phyloP scores from a whole-genome alignment of 306 rosid species.

The Erythrophleum fordii region DNA sequence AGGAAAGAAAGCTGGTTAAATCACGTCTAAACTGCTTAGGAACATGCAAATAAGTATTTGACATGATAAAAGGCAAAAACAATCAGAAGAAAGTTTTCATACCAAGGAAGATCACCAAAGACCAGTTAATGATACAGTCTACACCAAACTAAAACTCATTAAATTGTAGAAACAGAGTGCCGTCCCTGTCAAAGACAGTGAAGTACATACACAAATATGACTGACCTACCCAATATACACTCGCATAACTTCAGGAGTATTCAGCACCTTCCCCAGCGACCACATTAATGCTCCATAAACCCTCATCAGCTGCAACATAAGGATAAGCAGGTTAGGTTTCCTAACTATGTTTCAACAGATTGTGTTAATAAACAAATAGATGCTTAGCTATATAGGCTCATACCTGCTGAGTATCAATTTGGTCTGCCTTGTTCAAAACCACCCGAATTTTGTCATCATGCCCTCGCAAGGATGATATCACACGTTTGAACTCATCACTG shows the following conservation, averaged over 20 bases:
- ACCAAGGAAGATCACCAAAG: neutral
- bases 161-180: neutral
- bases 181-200: neutral
- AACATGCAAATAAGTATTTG: neutral
- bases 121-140: neutral
- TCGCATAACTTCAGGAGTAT: slow-evolving; percentile 91
- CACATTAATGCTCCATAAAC: slow-evolving; percentile 98
- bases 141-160: neutral
- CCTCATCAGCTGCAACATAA: slow-evolving; percentile 78
- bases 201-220: neutral
- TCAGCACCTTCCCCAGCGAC: slow-evolving; percentile 96
- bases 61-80: slow-evolving; percentile 1
- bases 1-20: neutral
- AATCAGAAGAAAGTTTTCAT: neutral
- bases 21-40: neutral
- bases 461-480: slow-evolving; percentile 82
- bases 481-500: slow-evolving; percentile 96
- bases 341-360: neutral
- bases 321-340: slow-evolving; percentile 4
- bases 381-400: slow-evolving; percentile 2
- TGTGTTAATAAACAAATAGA: slow-evolving; percentile 1
- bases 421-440: slow-evolving; percentile 92
- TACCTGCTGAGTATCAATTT: slow-evolving; percentile 96
- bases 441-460: slow-evolving; percentile 95
- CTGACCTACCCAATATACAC: slow-evolving; percentile 88